A percentile compares a stretch with the other conserved stretches of the same genome.
phyloP scores from a whole-genome alignment of 176 grass and related monocot genomes.

The Paspalum vaginatum region DNA sequence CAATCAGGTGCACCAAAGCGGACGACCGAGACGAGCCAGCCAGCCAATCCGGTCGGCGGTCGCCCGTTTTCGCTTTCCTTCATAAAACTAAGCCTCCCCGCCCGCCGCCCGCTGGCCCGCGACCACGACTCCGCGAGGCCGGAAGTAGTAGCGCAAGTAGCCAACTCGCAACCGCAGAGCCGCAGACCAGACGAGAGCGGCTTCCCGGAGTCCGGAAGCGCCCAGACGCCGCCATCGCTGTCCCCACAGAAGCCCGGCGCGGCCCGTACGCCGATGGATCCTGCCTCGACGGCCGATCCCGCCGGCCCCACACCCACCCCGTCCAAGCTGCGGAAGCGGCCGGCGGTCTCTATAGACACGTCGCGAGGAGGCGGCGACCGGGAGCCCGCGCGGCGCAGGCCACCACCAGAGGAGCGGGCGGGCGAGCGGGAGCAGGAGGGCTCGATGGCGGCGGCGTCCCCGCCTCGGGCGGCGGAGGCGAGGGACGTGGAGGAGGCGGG shows the following conservation, averaged over 20 bases:
- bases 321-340: constrained; percentile 40
- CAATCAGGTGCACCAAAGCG: neutral
- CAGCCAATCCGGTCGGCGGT: too few species aligned
- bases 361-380: neutral
- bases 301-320: neutral
- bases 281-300: constrained; percentile 23
- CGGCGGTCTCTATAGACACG: constrained; percentile 25
- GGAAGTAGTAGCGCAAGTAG: too few species aligned
- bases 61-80: neutral
- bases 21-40: neutral
- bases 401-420: neutral
- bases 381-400: neutral
- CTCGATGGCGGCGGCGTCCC: neutral
- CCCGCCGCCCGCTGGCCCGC: too few species aligned
- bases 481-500: neutral
- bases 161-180: neutral
- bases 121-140: too few species aligned
- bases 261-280: constrained; percentile 37
- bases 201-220: constrained; percentile 20
- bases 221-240: constrained; percentile 33
- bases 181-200: neutral
- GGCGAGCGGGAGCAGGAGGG: neutral
- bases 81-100: neutral
- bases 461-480: neutral
- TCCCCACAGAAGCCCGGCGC: neutral